Base-by-base conservation (phyloP, 2,329 filamentous ascomycete genomes). In the Colletotrichum limetticola region DNA sequence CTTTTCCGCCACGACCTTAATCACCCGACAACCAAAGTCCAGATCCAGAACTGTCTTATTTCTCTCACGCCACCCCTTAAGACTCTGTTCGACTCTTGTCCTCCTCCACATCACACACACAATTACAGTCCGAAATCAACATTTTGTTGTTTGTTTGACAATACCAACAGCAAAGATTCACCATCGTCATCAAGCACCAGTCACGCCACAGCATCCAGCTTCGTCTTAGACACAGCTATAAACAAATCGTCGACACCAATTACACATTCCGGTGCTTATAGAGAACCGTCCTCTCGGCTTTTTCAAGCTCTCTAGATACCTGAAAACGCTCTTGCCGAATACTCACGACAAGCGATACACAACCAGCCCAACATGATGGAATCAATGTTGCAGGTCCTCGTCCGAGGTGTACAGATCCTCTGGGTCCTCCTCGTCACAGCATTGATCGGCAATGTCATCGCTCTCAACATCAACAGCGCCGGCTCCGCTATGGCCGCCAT, bases 391-490 rank as follows among this genome's bases (percentile, higher is more conserved):
- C 84, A 85, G 74, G 80, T 85, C 71, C 78, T 85, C 76, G 78
- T 90, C 76, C 88, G 89, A 76, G 77, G 79, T 67, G 72, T 85
- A 72, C 87, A 90, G 79, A 80, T 91, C 66, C 78, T 91, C 74
- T 86, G 86, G 79, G 84, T 86, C 35, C 77, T 91, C 55, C 82
- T 91, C 75, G 81, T 87, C 68, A 90, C 88, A 2, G 88, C 85
- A 42, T 85, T 91, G 69, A 85, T 90, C 75, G 89, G 89, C 78
- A 91, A 90, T 75, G 86, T 90, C 77, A 89, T 91, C 72, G 86
- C 87, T 63, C 82, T 72, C 78, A 89, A 89, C 78, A 77, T 82
- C 64, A 79, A 84, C 77, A 86, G 84, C 65, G 79, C 83, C 24
- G 78, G 77, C 26, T 82, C 83, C 14, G 85, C 85, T 72, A 81